phyloP scores from a whole-genome alignment of 1,284 basidiomycete species.

The Chiua sp. region DNA sequence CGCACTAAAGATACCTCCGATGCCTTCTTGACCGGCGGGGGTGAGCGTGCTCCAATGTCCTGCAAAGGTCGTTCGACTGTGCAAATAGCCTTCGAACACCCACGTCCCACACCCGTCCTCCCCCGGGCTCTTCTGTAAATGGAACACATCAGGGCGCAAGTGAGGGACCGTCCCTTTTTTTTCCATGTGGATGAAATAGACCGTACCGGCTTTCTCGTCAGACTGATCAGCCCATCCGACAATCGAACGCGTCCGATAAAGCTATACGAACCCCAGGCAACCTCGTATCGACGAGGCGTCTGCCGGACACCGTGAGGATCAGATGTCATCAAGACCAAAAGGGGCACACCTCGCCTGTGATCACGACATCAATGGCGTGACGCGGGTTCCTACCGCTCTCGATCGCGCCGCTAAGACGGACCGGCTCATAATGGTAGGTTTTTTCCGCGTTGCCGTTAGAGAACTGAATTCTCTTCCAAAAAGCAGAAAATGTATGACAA shows the following conservation, averaged over 20 bases:
- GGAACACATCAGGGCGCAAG: conserved; percentile 1
- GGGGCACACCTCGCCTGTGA: conserved; percentile 37
- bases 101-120: conserved; percentile 40
- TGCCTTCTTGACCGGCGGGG: conserved; percentile 29
- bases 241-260: conserved; percentile 55
- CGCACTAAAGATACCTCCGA: conserved; percentile 62
- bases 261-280: conserved; percentile 43
- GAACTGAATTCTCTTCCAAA: conserved; percentile 32
- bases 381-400: conserved; percentile 31
- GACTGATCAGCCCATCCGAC: conserved; percentile 54
- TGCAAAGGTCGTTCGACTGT: conserved; percentile 32
- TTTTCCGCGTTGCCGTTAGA: conserved; percentile 32
- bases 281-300: conserved; percentile 38
- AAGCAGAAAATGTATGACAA: conserved; percentile 25
- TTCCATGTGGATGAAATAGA: conserved; percentile 1
- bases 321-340: conserved; percentile 19
- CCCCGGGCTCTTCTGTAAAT: conserved; percentile 26
- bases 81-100: conserved; percentile 40
- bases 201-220: conserved; percentile 42
- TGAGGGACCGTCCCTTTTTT: background rate
- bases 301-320: conserved; percentile 31
- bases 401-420: conserved; percentile 34
- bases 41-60: conserved; percentile 33
- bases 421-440: conserved; percentile 38
- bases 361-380: conserved; percentile 42